A percentile compares a stretch with the other conserved stretches of the same genome.
Evolutionary conservation across 1,284 basidiomycete species (phyloP).

Genomic region (Puccinia triticina): DNA sequence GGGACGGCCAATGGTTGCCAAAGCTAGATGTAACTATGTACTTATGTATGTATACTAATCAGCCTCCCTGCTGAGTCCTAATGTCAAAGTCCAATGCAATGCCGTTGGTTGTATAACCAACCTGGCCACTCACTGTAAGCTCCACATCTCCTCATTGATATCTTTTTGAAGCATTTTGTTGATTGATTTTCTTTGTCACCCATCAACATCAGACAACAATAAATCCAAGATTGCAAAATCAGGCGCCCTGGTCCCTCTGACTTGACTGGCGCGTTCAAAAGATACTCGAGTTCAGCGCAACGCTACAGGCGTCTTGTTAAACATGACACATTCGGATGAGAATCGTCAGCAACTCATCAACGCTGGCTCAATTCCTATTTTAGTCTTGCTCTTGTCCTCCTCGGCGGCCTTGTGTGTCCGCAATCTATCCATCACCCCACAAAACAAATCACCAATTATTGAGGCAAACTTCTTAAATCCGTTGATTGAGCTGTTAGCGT

Average conservation of each 20-base stretch:
- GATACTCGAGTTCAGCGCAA: conserved; percentile 99
- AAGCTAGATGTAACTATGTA: too few species aligned
- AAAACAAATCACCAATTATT: conserved; percentile 99
- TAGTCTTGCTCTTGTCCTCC: too few species aligned
- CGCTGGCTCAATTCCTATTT: too few species aligned
- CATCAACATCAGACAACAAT: conserved; percentile 79
- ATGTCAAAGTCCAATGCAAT: conserved; percentile 99
- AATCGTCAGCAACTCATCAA: too few species aligned
- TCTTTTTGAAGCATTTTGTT: not conserved
- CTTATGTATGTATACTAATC: too few species aligned
- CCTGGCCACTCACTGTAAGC: conserved; percentile 90
- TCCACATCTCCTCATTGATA: not conserved
- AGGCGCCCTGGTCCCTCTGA: conserved; percentile 93
- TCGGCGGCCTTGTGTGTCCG: conserved; percentile 98
- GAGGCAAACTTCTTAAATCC: too few species aligned
- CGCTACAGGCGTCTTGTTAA: conserved; percentile 95
- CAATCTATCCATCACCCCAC: conserved; percentile 97
- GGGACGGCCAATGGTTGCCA: too few species aligned
- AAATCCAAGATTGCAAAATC: conserved; percentile 99
- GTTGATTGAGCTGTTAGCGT: too few species aligned
- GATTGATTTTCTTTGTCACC: not conserved
- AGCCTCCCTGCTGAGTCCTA: conserved; percentile 98
- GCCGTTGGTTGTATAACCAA: conserved; percentile 99
- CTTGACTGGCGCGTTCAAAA: conserved; percentile 92
- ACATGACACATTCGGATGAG: too few species aligned